These are phyloP conservation scores for Oxyria digyna DNA, from an alignment of 148 eudicot species.

Conservation along the genomic window DNA sequence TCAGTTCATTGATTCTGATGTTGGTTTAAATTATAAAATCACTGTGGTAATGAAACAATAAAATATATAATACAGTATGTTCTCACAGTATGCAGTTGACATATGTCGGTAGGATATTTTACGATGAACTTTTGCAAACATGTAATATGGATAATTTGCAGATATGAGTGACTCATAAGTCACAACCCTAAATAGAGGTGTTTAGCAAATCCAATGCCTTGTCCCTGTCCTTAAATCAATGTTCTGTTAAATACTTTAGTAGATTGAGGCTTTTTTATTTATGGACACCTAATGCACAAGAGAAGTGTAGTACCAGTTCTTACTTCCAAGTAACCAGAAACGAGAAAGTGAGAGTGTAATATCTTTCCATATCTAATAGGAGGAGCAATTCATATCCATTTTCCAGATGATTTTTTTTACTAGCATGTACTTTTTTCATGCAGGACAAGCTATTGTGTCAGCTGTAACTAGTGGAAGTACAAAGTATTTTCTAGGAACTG, in stretches of 20 bases:
- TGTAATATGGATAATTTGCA: too few relatives aligned
- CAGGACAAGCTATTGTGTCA: slow-evolving; percentile 68
- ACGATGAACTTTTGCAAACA: too few relatives aligned
- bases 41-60: not conserved
- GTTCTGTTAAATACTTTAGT: not conserved
- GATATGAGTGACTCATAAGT: too few relatives aligned
- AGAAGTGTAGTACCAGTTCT: too few relatives aligned
- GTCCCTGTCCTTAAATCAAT: not conserved
- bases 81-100: not conserved
- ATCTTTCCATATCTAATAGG: not conserved
- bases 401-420: not conserved
- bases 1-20: not conserved
- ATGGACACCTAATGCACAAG: too few relatives aligned
- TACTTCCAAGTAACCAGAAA: too few relatives aligned
- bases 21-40: not conserved
- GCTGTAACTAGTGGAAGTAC: slow-evolving; percentile 87
- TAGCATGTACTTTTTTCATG: not conserved
- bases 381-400: not conserved
- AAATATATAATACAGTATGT: not conserved
- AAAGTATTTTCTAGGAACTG: slow-evolving; percentile 86
- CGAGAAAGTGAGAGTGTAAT: too few relatives aligned
- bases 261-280: not conserved
- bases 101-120: not conserved
- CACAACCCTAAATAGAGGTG: too few relatives aligned
- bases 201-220: too few relatives aligned